Evolutionary conservation across 352 stramenopile species (phyloP).

Genomic region (Globisporangium nunn): DNA sequence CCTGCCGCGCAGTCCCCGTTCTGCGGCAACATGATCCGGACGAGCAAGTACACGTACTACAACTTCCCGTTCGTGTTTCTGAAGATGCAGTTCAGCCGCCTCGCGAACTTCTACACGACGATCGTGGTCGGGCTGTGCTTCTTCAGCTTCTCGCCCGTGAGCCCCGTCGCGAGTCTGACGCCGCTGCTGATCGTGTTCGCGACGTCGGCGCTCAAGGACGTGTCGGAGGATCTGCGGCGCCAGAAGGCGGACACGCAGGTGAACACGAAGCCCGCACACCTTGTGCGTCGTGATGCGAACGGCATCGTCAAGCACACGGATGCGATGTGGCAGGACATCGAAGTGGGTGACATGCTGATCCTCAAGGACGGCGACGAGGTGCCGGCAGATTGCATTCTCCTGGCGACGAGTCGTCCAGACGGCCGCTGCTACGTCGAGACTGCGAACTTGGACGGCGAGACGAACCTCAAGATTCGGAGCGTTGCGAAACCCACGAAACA

Average conservation of each 20-base stretch:
- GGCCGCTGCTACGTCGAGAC: slow-evolving; percentile 84
- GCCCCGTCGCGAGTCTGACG: slow-evolving; percentile 73
- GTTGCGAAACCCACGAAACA: slow-evolving; percentile 73
- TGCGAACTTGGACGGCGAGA: slow-evolving; percentile 84
- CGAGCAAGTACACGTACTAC: slow-evolving; percentile 89
- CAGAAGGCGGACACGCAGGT: slow-evolving; percentile 74
- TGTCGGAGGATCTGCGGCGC: slow-evolving; percentile 72
- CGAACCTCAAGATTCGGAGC: slow-evolving; percentile 84
- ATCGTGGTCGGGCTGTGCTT: slow-evolving; percentile 88
- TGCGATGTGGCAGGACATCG: slow-evolving; percentile 76
- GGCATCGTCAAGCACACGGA: slow-evolving; percentile 63
- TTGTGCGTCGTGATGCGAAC: slow-evolving; percentile 53
- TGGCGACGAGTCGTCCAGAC: slow-evolving; percentile 68
- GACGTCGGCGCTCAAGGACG: slow-evolving; percentile 83
- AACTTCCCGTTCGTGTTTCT: slow-evolving; percentile 88
- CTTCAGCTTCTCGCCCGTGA: slow-evolving; percentile 83
- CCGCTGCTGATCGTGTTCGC: slow-evolving; percentile 85
- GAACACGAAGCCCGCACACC: slow-evolving; percentile 71
- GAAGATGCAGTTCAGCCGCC: slow-evolving; percentile 87
- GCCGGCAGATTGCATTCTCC: slow-evolving; percentile 72
- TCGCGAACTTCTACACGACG: slow-evolving; percentile 86
- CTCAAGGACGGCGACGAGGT: slow-evolving; percentile 80
- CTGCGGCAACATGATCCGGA: slow-evolving; percentile 72
- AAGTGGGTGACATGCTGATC: slow-evolving; percentile 77
- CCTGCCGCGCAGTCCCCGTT: slow-evolving; percentile 31